phyloP scores from a whole-genome alignment of 2,329 filamentous ascomycete species.

The Nemania sp. region DNA sequence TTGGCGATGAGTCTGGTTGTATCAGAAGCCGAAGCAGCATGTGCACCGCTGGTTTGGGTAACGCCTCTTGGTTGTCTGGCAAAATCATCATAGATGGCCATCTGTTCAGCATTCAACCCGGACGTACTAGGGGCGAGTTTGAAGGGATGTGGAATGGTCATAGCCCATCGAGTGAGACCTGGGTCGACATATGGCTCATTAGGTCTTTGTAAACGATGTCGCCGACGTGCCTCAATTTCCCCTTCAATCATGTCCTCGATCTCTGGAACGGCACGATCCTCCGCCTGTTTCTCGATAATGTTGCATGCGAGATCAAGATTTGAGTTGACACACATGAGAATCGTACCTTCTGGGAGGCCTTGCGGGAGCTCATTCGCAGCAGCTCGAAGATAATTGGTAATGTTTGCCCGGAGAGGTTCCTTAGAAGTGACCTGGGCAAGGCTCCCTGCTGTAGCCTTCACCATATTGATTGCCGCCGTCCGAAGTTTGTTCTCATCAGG shows the following conservation, averaged over 20 bases:
- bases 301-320: slow-evolving; percentile 92
- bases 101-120: slow-evolving; percentile 87
- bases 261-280: slow-evolving; percentile 89
- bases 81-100: slow-evolving; percentile 97
- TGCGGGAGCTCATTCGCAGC: slow-evolving; percentile 72
- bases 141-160: slow-evolving; percentile 92
- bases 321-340: slow-evolving; percentile 98
- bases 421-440: slow-evolving; percentile 97
- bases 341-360: slow-evolving; percentile 88
- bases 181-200: slow-evolving; percentile 85
- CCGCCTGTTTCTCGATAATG: slow-evolving; percentile 93
- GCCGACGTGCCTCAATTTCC: slow-evolving; percentile 76
- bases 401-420: slow-evolving; percentile 92
- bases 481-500: slow-evolving; percentile 85
- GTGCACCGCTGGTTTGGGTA: slow-evolving; percentile 58
- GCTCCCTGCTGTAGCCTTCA: slow-evolving; percentile 91
- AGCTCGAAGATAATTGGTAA: slow-evolving; percentile 91
- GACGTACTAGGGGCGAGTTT: slow-evolving; percentile 71
- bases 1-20: slow-evolving; percentile 65
- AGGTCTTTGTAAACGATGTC: slow-evolving; percentile 74
- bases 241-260: slow-evolving; percentile 91
- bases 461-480: slow-evolving; percentile 88
- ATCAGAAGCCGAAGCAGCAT: slow-evolving; percentile 63
- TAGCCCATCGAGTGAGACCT: slow-evolving; percentile 84
- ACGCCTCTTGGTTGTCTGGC: slow-evolving; percentile 77